Base-by-base conservation (phyloP, 176 grass and related monocot species). In the Tillandsia leiboldiana region DNA sequence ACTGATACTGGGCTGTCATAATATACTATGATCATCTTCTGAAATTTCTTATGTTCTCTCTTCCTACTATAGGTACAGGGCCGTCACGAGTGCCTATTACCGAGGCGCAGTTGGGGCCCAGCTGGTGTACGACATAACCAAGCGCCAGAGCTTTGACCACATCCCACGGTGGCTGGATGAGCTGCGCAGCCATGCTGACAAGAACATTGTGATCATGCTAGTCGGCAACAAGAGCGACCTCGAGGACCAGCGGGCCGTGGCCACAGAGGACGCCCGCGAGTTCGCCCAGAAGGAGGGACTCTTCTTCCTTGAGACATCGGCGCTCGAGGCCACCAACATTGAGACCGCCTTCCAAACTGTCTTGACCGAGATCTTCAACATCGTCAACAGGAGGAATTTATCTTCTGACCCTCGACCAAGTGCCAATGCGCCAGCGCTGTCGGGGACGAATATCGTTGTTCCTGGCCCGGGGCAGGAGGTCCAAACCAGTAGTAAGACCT, bases 161-260 rank as follows among this genome's bases (percentile, higher is more conserved):
- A 91, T 91, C 67, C 82, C 89, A 17, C 79, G 85, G 48, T 91
- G 89, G 89, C 82, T 91, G 1, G 85, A 88, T 8, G 89, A 91
- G 80, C 82, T 88, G 2, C 81, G 88, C 3, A 76, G 81, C 53
- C 84, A 91, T 66, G 88, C 88, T 12, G 84, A 91, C 81, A 83
- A 83, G 77, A 86, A 88, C 76, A 91, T 88, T 26, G 79, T 91
- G 18, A 91, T 91, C 77, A 88, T 91, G 89, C 75, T 91, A n/a
- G 79, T 88, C 12, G 89, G 89, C 47, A 91, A 91, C 85, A 91
- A 87, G 58, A 82, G 78, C 2, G 89, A 91, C 53, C 79, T 91
- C 8, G 73, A 83, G 77, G 85, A 91, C 27, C 77, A 88, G 76
- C 77, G 81, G 12, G 84, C 84, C 0, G 81, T 91, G 51, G 73